A percentile compares a stretch with the other conserved stretches of the same genome.
These are phyloP conservation scores for Penicillium sp. DNA, from an alignment of 2,329 filamentous ascomycete genomes.

Conservation along the genomic window DNA sequence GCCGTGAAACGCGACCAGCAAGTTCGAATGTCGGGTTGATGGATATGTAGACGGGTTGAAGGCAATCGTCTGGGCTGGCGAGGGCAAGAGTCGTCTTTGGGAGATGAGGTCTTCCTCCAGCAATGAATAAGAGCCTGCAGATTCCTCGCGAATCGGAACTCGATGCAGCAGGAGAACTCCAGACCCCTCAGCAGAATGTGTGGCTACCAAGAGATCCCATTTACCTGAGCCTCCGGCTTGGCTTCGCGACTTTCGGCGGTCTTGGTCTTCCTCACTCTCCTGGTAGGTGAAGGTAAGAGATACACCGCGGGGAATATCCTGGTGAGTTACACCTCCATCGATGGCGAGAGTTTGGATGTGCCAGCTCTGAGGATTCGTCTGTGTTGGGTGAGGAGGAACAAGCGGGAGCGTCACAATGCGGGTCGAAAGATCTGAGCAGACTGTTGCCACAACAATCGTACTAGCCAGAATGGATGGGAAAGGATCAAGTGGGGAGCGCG, in stretches of 20 bases:
- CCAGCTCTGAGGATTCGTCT: slow-evolving; percentile 35
- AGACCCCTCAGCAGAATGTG: slow-evolving; percentile 45
- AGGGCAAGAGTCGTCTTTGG: slow-evolving; percentile 49
- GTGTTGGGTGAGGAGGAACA: slow-evolving; percentile 48
- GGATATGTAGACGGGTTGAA: slow-evolving; percentile 57
- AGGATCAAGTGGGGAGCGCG: slow-evolving; percentile 41
- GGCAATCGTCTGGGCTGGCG: slow-evolving; percentile 50
- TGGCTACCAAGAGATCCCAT: slow-evolving; percentile 49
- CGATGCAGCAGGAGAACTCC: slow-evolving; percentile 48
- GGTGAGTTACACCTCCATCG: slow-evolving; percentile 47
- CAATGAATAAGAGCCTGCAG: slow-evolving; percentile 25
- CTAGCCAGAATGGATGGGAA: slow-evolving; percentile 49
- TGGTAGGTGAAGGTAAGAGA: slow-evolving; percentile 54
- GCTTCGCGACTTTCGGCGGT: slow-evolving; percentile 31
- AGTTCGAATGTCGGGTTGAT: slow-evolving; percentile 51
- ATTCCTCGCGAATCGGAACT: slow-evolving; percentile 36
- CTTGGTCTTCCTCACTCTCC: slow-evolving; percentile 30
- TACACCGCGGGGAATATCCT: slow-evolving; percentile 51
- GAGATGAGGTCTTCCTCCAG: slow-evolving; percentile 42
- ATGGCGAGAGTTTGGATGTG: slow-evolving; percentile 52
- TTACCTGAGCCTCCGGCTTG: slow-evolving; percentile 24
- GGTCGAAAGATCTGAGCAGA: slow-evolving; percentile 57
- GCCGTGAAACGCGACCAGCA: slow-evolving; percentile 55
- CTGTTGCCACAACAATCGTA: slow-evolving; percentile 53
- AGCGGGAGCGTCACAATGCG: slow-evolving; percentile 56